Conservation (phyloP, 2,329 filamentous ascomycete species). For the Aschersonia sp. region DNA sequence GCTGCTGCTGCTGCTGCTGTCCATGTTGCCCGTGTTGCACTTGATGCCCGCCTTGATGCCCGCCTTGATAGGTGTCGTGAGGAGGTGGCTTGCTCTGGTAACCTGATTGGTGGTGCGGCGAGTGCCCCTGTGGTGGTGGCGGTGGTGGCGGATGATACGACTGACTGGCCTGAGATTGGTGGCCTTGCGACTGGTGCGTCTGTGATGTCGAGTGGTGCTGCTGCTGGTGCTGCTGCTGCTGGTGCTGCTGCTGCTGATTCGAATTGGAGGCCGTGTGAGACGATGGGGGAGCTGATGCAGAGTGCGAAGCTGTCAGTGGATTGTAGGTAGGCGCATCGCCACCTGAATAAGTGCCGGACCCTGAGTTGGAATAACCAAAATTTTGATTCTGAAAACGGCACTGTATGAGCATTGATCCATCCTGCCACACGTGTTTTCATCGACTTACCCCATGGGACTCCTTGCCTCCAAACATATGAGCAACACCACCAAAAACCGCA, state of each 20-base stretch:
- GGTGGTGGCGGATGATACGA: conserved; percentile 9
- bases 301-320: conserved; percentile 15
- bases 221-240: conserved; percentile 13
- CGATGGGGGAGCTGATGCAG: conserved; percentile 11
- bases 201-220: conserved; percentile 1
- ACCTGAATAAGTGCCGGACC: conserved; percentile 42
- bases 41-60: not conserved
- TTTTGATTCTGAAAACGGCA: conserved; percentile 28
- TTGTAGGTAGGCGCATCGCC: conserved; percentile 40
- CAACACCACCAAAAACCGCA: conserved; percentile 38
- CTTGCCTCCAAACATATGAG: conserved; percentile 36
- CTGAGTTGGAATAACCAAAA: conserved; percentile 48
- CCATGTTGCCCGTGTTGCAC: not conserved
- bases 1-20: conserved; percentile 1
- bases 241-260: conserved; percentile 13
- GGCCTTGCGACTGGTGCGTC: conserved; percentile 6
- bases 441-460: conserved; percentile 13
- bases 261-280: conserved; percentile 11
- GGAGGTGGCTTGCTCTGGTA: conserved; percentile 2
- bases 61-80: conserved; percentile 2
- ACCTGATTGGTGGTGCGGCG: conserved; percentile 8
- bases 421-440: not conserved
- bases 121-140: conserved; percentile 5
- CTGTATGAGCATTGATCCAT: conserved; percentile 4
- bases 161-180: conserved; percentile 7